Evolutionary conservation across 371 early-diverging fungal genomes (phyloP), one percentile per base, ranked within the genome.

Genomic region (Mortierella sp.): DNA sequence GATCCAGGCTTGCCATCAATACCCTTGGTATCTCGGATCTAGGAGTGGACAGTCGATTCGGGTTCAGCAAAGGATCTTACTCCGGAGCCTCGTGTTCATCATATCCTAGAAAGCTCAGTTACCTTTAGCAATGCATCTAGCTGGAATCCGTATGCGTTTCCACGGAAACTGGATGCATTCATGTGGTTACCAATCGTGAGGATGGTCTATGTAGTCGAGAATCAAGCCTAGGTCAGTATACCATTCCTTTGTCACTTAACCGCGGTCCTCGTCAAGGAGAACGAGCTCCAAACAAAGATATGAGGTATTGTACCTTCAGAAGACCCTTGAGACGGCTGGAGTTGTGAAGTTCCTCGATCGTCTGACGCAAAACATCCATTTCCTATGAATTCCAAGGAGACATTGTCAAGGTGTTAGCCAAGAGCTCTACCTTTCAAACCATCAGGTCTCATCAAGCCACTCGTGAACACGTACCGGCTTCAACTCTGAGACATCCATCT

Each of bases 151-250:
- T 82, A 82, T 2, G 96, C 94, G 69, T 92, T 88, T 17, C 96
- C 96, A 24, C 96, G 86, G 72, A 90, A 89, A 9, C 91, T 87
- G 25, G 88, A 82, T 12, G 84, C 88, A 71, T 95, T 95, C 53
- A 95, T 57, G 61, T 89, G 90, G 71, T 95, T 95, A 1, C 96
- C 96, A 60, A 95, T 82, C 2, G 88, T 82, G 39, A 95, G 80
- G 4, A 93, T 85, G 0, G 86, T 83, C 87, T 89, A 68, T 29
- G 22, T 14, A 12, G 3, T n/a, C n/a, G n/a, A n/a, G n/a, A n/a
- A n/a, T n/a, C n/a, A 41, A 13, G 16, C 16, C 1, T 17, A 24
- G 19, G 29, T 34, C 14, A 29, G n/a, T n/a, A 34, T 41, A 7
- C 14, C 22, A 48, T 27, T 39, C n/a, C n/a, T n/a, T n/a, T n/a